Base-by-base conservation (phyloP, 2,329 filamentous ascomycete genomes). In the Talaromyces sp. region DNA sequence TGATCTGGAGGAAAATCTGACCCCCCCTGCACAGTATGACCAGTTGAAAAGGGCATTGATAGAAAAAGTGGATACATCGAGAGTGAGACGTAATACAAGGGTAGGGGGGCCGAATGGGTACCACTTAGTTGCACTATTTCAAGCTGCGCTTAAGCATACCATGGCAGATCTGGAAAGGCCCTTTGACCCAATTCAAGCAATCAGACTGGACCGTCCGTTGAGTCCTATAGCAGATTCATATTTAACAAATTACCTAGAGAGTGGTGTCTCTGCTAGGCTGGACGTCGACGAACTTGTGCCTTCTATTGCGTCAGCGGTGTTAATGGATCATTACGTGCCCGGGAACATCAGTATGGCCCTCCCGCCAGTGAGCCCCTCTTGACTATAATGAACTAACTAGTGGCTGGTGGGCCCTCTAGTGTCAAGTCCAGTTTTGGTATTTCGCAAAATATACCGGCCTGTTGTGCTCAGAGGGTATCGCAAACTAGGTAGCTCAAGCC, bases 261-360 rank as follows among this genome's bases (percentile, higher is more conserved):
- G 47, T n/a, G 43, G 56, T 9, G 20, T 44, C 19, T 13, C 8
- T 22, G 42, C 37, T n/a, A 20, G 49, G 24, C 45, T 55, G 14
- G 10, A 27, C 1, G 39, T 50, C 20, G 17, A 45, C 1, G 19
- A 27, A 19, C 47, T 61, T 1, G 49, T 52, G 10, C 30, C 45
- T n/a, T 56, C 40, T 20, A 60, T 59, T 19, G 43, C 47, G 9
- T 62, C 54, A 1, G 54, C 57, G 1, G 35, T 64, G 4, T 48
- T 64, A 1, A 62, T 66, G 42, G 58, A 67, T 40, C 45, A 64
- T 32, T 67, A 67, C 58, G 20, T 61, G 19, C 59, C 59, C 2
- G 14, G 45, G 14, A 64, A 61, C 35, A 37, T 56, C 47, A 16
- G 53, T 60, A n/a, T n/a, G n/a, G n/a, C n/a, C n/a, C n/a, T n/a